Base-by-base conservation (phyloP, 768 basidiomycete species). In the Mycena olivaceomarginata region DNA sequence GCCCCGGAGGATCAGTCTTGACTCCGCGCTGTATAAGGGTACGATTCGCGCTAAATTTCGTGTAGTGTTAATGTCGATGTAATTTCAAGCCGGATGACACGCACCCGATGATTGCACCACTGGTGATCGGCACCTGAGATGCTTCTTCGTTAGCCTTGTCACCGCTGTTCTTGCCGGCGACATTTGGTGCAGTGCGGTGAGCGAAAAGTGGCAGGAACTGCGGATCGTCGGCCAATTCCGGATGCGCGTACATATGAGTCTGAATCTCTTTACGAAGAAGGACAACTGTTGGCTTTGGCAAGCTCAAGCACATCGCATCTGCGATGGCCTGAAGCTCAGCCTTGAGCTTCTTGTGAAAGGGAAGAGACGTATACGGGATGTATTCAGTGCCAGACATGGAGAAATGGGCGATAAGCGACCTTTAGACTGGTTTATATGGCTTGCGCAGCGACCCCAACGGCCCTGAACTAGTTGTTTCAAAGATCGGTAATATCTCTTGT, bases 321-420 rank as follows among this genome's bases (percentile, higher is more conserved):
- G 57, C 57, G 31, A 59, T 59, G 31, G 57, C 57, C 57, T 59
- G 57, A 59, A 59, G 57, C 25, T 59, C 57, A 5, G 57, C 25
- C 31, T 59, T 59, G 57, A 59, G 57, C 57, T 59, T 59, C 31
- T 31, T 59, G 57, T 59, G 57, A 20, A 59, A 59, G 25, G 57
- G 11, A 37, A 37, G 57, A 37, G 25, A 31, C 31, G 4, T 31
- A 31, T 31, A 31, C 31, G 31, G 31, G 31, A 4, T 31, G 31
- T 2, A 31, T 31, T 31, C 31, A 31, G 31, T 31, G 31, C 4
- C 31, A 31, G 31, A 31, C 31, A 31, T 31, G 31, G 7, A 31
- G 25, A 37, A 37, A 37, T 37, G 57, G 57, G 57, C 13, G 57
- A 20, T 56, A 56, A 56, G 57, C 25, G 15, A 59, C 57, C 20